Evolutionary conservation across 2,329 filamentous ascomycete genomes (phyloP).

Genomic region (Ampelomyces quisqualis): DNA sequence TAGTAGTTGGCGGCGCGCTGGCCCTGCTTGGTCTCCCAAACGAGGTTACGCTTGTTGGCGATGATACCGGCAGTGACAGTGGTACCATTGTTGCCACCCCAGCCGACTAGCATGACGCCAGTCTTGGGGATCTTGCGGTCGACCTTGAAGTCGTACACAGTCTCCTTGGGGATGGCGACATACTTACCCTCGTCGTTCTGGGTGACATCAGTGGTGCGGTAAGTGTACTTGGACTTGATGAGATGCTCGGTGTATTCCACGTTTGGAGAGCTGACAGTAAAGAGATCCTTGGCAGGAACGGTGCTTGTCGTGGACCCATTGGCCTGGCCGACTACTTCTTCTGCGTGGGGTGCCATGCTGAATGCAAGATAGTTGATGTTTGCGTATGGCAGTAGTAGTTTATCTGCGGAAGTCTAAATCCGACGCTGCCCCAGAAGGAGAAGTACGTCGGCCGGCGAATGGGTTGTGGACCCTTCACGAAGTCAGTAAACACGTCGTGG

Average conservation of each 20-base stretch:
- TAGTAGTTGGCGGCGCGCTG: slow-evolving; percentile 91
- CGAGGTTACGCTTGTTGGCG: slow-evolving; percentile 82
- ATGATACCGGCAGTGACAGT: slow-evolving; percentile 97
- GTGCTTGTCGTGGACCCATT: slow-evolving; percentile 52
- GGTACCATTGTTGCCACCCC: slow-evolving; percentile 97
- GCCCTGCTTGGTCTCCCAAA: slow-evolving; percentile 94
- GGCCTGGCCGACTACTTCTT: slow-evolving; percentile 59
- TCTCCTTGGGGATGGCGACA: slow-evolving; percentile 83
- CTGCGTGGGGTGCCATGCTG: slow-evolving; percentile 92
- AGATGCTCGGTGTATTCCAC: slow-evolving; percentile 84
- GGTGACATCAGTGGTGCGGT: slow-evolving; percentile 86
- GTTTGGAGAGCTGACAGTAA: slow-evolving; percentile 88
- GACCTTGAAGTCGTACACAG: slow-evolving; percentile 95
- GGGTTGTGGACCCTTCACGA: slow-evolving; percentile 78
- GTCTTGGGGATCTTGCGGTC: slow-evolving; percentile 90
- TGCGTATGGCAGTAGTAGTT: slow-evolving; percentile 27
- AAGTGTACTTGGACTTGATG: slow-evolving; percentile 93
- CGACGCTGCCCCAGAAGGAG: slow-evolving; percentile 79
- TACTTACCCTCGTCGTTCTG: slow-evolving; percentile 71
- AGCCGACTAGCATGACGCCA: slow-evolving; percentile 96
- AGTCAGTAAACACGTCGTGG: slow-evolving; percentile 22
- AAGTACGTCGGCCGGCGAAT: slow-evolving; percentile 94
- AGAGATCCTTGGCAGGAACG: slow-evolving; percentile 61
- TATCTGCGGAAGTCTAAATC: slow-evolving; percentile 52
- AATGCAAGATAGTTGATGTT: slow-evolving; percentile 28